Base-by-base conservation (phyloP, 192 early-diverging fungal genomes). In the Coemansia guatemalensis region DNA sequence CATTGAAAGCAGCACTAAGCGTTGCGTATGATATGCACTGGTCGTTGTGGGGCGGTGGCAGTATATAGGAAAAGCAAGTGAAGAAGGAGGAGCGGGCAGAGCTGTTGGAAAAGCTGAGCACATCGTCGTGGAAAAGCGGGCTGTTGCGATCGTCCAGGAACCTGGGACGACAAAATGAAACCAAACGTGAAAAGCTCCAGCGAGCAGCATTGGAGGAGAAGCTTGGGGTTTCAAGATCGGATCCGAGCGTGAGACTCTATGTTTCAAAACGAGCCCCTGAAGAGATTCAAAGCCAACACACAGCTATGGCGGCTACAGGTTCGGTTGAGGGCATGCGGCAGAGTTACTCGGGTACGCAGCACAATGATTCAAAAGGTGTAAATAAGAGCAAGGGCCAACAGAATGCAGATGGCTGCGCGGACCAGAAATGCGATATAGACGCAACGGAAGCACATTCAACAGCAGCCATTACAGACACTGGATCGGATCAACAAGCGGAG, bases 31-130 rank as follows among this genome's bases (percentile, higher is more conserved):
- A 52, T 85, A 84, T 64, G 82, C 41, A 35, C 33, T 35, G 33
- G 33, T 4, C 14, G 14, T 17, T 44, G 39, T 44, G 39, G 14
- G 14, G 39, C 14, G 9, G n/a, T n/a, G n/a, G 39, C 14, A 17
- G 39, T 24, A 8, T 77, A 59, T 74, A 74, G 86, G 79, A 90
- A 56, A 87, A 89, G 82, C 91, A 93, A 73, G 66, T 91, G 65
- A 89, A 91, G 70, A 93, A 93, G 71, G 90, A 90, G 50, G 86
- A 88, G 58, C 76, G 90, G 24, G 87, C 81, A 7, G 83, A 69
- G 23, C 59, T 91, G 50, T 58, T 93, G 20, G 88, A 90, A 30
- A 86, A 84, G 67, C 67, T 84, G n/a, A 60, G 69, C 51, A 82
- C 75, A 23, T 88, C 89, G 44, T 83, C 87, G 32, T 93, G 85